Conservation (phyloP, 2,329 filamentous ascomycete species). For the Magnaporthiopsis rhizophila region DNA sequence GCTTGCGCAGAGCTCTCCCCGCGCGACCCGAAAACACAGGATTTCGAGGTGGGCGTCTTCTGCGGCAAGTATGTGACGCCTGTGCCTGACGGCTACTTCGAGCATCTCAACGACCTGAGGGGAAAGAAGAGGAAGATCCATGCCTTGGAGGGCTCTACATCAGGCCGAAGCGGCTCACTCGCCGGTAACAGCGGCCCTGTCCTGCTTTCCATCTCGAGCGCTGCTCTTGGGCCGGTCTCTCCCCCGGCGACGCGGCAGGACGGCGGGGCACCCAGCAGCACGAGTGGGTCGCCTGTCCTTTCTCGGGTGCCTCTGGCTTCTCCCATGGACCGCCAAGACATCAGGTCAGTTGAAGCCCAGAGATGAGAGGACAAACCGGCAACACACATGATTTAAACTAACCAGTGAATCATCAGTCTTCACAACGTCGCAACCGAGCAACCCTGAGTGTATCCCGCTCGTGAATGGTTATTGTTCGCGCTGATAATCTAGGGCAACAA, state of each 20-base stretch:
- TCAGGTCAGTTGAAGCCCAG: conserved; percentile 8
- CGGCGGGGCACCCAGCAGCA: background rate
- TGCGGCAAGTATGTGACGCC: conserved; percentile 79
- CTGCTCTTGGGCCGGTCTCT: background rate
- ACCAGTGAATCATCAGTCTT: background rate
- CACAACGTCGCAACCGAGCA: conserved; percentile 9
- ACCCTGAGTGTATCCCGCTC: background rate
- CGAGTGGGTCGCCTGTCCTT: background rate
- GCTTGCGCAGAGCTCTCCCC: conserved; percentile 68
- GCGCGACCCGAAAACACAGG: conserved; percentile 40
- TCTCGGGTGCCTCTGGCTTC: background rate
- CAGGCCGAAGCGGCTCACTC: background rate
- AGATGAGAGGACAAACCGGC: background rate
- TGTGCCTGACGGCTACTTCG: conserved; percentile 73
- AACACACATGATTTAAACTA: no score
- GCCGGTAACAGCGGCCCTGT: background rate
- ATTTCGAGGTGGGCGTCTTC: conserved; percentile 90
- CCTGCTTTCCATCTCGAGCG: background rate
- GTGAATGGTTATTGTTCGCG: background rate
- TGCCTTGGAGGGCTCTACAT: conserved; percentile 4
- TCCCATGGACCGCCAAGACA: conserved; percentile 10
- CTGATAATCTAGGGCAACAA: background rate
- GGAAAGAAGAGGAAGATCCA: conserved; percentile 45
- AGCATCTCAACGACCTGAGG: conserved; percentile 64
- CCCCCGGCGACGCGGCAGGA: background rate